Conservation (phyloP, 2,329 filamentous ascomycete species). For the Helminthosporium solani region DNA sequence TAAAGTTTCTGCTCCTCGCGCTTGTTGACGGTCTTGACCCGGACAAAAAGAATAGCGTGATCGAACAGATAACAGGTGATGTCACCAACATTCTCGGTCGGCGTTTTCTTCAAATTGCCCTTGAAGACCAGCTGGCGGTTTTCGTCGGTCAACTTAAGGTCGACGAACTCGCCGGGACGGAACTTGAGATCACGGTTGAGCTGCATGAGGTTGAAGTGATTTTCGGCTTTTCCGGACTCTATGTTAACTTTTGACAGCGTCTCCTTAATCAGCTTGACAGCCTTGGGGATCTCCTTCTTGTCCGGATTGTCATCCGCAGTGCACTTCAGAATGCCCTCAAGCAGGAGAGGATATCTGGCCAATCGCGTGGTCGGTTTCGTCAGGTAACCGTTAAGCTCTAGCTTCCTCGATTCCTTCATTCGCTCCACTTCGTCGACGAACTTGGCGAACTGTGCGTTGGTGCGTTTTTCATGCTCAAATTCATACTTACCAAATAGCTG, state of each 20-base stretch:
- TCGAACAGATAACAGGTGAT: slow-evolving; percentile 96
- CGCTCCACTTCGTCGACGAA: slow-evolving; percentile 97
- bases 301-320: slow-evolving; percentile 88
- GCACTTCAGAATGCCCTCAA: slow-evolving; percentile 90
- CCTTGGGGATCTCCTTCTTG: slow-evolving; percentile 87
- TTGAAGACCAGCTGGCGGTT: slow-evolving; percentile 93
- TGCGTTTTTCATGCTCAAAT: slow-evolving; percentile 91
- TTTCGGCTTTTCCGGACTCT: slow-evolving; percentile 95
- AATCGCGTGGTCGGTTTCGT: slow-evolving; percentile 96
- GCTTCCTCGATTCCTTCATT: slow-evolving; percentile 91
- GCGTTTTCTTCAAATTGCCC: slow-evolving; percentile 87
- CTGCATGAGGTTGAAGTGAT: slow-evolving; percentile 91
- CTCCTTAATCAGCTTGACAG: slow-evolving; percentile 81
- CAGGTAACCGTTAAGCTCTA: slow-evolving; percentile 95
- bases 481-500: slow-evolving; percentile 97
- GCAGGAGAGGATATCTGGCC: slow-evolving; percentile 85
- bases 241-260: slow-evolving; percentile 86
- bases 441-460: slow-evolving; percentile 79
- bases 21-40: slow-evolving; percentile 90
- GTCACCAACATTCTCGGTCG: slow-evolving; percentile 76
- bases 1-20: slow-evolving; percentile 94
- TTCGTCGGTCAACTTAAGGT: slow-evolving; percentile 91
- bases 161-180: slow-evolving; percentile 83
- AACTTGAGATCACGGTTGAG: slow-evolving; percentile 92
- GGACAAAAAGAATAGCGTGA: slow-evolving; percentile 87